Base-by-base conservation (phyloP, 139 green algal species). In the Picochlorum costavermella region DNA sequence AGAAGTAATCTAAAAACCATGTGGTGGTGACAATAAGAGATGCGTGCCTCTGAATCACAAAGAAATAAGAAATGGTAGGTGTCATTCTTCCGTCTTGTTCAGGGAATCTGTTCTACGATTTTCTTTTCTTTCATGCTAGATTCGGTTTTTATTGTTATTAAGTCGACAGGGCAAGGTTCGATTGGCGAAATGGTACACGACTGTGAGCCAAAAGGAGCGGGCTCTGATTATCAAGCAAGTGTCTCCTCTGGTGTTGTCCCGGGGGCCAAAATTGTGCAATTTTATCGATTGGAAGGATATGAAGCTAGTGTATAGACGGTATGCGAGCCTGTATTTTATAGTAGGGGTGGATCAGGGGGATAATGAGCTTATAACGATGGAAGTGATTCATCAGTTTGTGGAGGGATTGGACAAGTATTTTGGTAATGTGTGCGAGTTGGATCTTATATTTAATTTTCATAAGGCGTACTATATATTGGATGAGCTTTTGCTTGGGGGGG, bases 341-440 rank as follows among this genome's bases (percentile, higher is more conserved):
- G 82, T 82, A 10, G 88, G 79, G 33, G 69, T 96, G 2, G 90
- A 96, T 65, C 25, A 59, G 11, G 67, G 61, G 2, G 86, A 95
- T 76, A 95, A 95, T 67, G 85, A 92, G 75, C 77, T 95, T 31
- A 79, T 92, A 31, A 83, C 79, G 1, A 81, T 99, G 26, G 94
- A 99, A 57, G 83, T 89, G 50, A 95, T 99, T 67, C 94, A 99
- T 68, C 81, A 95, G 61, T 98, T 90, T 75, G 92, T 98, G n/a
- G 72, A 84, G 50, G 83, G 92, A 3, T 71, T 96, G 31, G 89
- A 97, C 63, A 77, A 78, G 25, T 98, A 97, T 75, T 99, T 99
- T 81, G 89, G 90, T 59, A 98, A 98, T 68, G 94, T 99, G 53
- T 98, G 94, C 64, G 94, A 99, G 82, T 84, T 99, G 53, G 94